Base-by-base conservation (phyloP, 2,329 filamentous ascomycete species). In the Aspergillus sojae region DNA sequence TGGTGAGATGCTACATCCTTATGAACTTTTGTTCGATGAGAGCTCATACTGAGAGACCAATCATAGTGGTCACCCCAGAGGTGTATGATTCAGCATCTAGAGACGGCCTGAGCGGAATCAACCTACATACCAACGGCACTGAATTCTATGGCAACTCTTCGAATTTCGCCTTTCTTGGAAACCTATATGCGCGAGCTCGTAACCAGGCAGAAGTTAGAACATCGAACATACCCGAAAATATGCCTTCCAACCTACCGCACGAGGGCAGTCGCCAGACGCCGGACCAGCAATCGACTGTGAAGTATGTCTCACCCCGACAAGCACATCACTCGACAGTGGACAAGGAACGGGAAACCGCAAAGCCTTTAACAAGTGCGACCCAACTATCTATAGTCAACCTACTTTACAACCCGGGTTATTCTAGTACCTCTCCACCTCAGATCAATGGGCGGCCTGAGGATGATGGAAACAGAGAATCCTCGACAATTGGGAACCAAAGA, bases 131-230 rank as follows among this genome's bases (percentile, higher is more conserved):
- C 11, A 73, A 70, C 52, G 70, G 71, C 30, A 73, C 69, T 3
- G 71, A 74, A 55, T 73, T 74, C 50, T 74, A 73, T 52, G 71
- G 71, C 14, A 70, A 66, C 32, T 72, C 71, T 12, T 71, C 71
- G 7, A 74, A 71, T 26, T n/a, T 74, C 12, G 71, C 71, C 3
- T 73, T 73, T 41, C 63, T 73, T 1, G 69, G 67, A 2, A 72
- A 69, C 32, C 56, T 70, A 12, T 71, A 70, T 45, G 62, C 65
- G 19, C 62, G 69, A 36, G 70, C 70, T 6, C 68, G 63, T 19
- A 64, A 62, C 16, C 70, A 71, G 41, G 61, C 61, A 16, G 63
- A 64, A 11, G 63, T 6, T 9, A 59, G 46, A n/a, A 36, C n/a
- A 23, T 55, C 39, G 16, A 43, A 66, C 28, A 56, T 36, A 23